These are phyloP conservation scores for Hibiscus mutabilis DNA, from an alignment of 345 rosid species.

Conservation along the genomic window DNA sequence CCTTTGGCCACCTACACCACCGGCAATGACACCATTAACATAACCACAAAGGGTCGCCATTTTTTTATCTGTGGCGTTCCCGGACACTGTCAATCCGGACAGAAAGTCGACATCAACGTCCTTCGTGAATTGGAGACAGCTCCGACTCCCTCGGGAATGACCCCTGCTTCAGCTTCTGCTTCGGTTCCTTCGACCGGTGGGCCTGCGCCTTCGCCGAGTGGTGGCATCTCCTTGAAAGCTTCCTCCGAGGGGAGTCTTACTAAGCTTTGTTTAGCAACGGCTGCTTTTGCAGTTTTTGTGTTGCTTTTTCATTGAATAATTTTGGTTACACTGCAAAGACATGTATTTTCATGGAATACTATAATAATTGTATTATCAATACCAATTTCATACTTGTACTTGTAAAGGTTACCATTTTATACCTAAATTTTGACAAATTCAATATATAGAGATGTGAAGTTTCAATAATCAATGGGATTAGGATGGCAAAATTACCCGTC, in stretches of 20 bases:
- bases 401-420: too few species aligned
- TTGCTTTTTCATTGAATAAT: slow-evolving; percentile 10
- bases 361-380: background rate
- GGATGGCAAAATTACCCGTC: too few species aligned
- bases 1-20: slow-evolving; percentile 78
- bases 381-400: too few species aligned
- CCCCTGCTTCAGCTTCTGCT: background rate
- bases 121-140: slow-evolving; percentile 26
- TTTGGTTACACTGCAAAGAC: background rate
- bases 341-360: background rate
- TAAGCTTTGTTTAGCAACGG: slow-evolving; percentile 16
- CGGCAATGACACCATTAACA: slow-evolving; percentile 78
- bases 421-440: too few species aligned
- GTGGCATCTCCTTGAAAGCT: slow-evolving; percentile 24
- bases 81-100: slow-evolving; percentile 86
- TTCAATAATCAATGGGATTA: too few species aligned
- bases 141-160: slow-evolving; percentile 20
- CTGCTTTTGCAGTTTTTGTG: slow-evolving; percentile 17
- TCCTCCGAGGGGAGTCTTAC: background rate
- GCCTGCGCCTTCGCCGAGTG: slow-evolving; percentile 43
- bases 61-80: slow-evolving; percentile 85
- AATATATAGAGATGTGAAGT: too few species aligned
- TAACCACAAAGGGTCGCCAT: slow-evolving; percentile 71
- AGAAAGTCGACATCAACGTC: slow-evolving; percentile 85
- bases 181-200: slow-evolving; percentile 13